Conservation (phyloP, 2,329 filamentous ascomycete genomes). For the Pseudocercospora cruenta region DNA sequence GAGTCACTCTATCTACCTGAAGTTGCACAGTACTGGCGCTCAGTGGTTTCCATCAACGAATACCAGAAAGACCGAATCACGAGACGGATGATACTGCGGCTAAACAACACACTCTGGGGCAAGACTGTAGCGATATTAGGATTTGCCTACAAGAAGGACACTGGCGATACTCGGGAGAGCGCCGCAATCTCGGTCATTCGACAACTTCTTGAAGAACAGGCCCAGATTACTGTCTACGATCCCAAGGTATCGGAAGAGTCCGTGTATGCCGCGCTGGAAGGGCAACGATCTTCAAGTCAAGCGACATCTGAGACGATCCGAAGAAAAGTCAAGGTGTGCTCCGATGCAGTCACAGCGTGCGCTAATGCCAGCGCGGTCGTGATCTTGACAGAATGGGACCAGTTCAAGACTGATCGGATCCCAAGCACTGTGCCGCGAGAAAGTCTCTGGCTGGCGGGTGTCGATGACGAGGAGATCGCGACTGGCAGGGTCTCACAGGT, state of each 20-base stretch:
- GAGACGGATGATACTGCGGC: constrained; percentile 60
- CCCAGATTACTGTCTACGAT: constrained; percentile 70
- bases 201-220: constrained; percentile 64
- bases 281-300: background rate
- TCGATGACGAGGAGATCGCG: background rate
- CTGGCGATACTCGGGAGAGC: constrained; percentile 72
- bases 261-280: background rate
- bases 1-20: constrained; percentile 69
- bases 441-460: background rate
- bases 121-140: constrained; percentile 75
- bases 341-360: constrained; percentile 35
- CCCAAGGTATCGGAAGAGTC: constrained; percentile 44
- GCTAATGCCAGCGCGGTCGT: constrained; percentile 36
- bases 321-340: constrained; percentile 28
- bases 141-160: constrained; percentile 80
- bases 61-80: constrained; percentile 52
- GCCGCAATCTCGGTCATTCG: constrained; percentile 70
- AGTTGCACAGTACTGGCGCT: constrained; percentile 74
- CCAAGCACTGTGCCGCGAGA: background rate
- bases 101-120: constrained; percentile 68
- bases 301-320: background rate
- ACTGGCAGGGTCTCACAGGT: background rate
- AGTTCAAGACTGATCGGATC: constrained; percentile 22
- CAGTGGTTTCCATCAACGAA: constrained; percentile 75
- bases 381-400: constrained; percentile 39